These are phyloP conservation scores for Metschnikowia corniflorae DNA, from an alignment of 805 yeast species.

Conservation along the genomic window DNA sequence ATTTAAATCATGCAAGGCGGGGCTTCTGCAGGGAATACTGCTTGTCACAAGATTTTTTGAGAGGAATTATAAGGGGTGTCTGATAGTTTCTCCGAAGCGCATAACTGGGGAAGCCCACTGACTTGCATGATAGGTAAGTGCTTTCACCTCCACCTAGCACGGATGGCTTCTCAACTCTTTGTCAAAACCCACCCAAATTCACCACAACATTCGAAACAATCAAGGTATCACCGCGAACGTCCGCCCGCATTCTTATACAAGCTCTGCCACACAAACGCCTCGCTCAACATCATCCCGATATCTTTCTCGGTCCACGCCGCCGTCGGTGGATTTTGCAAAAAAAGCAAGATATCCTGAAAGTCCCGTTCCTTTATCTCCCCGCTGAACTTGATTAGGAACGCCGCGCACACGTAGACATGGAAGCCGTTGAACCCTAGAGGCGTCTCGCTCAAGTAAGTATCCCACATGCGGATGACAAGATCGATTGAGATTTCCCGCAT, in stretches of 20 bases:
- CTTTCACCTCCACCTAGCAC: too few species aligned
- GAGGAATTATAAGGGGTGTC: too few species aligned
- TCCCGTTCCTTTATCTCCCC: conserved; percentile 76
- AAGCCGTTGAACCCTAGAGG: conserved; percentile 83
- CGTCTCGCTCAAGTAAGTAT: conserved; percentile 77
- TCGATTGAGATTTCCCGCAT: conserved; percentile 87
- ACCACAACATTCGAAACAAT: too few species aligned
- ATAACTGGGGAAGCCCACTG: too few species aligned
- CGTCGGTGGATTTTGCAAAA: conserved; percentile 88
- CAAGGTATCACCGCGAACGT: conserved; percentile 63
- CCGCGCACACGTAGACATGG: conserved; percentile 97
- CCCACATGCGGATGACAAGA: conserved; percentile 94
- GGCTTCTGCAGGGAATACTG: too few species aligned
- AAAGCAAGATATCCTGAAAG: conserved; percentile 90
- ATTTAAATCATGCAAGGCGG: too few species aligned
- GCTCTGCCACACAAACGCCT: conserved; percentile 96
- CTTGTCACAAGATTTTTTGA: too few species aligned
- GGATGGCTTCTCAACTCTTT: too few species aligned
- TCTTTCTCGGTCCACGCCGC: conserved; percentile 82
- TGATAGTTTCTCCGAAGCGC: too few species aligned
- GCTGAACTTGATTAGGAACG: conserved; percentile 87
- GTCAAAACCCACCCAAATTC: too few species aligned
- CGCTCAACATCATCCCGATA: conserved; percentile 86
- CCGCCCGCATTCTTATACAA: conserved; percentile 87
- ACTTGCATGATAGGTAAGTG: too few species aligned